A percentile compares a stretch with the other conserved stretches of the same genome.
These are phyloP conservation scores for Trichophaea hybrida DNA, from an alignment of 2,329 filamentous ascomycete genomes.

Conservation along the genomic window DNA sequence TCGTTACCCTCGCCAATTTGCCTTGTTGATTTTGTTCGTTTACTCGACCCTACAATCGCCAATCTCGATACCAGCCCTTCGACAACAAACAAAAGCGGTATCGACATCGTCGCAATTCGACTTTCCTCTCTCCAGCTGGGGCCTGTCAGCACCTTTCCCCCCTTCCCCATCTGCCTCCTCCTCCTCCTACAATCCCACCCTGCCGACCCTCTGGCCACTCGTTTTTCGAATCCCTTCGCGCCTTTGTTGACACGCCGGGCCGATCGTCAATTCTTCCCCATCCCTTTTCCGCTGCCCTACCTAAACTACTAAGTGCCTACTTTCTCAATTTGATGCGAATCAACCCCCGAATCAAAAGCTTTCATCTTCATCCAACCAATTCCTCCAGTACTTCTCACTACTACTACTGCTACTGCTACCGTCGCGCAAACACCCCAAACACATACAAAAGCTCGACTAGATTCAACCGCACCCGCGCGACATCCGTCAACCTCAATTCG, in stretches of 20 bases:
- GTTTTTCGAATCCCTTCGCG: background rate
- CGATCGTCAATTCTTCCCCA: constrained; percentile 2
- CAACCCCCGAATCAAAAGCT: background rate
- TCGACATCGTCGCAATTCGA: background rate
- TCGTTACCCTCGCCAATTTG: no score
- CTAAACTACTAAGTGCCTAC: background rate
- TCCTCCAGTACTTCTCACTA: background rate
- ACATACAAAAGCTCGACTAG: no score
- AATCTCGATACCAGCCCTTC: background rate
- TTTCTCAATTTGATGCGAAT: background rate
- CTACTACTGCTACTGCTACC: background rate
- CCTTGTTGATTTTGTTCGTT: no score
- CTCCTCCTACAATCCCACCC: background rate
- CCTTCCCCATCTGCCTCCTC: background rate
- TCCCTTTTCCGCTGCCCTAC: background rate
- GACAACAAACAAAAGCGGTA: background rate
- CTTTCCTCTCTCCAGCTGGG: background rate
- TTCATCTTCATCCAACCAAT: background rate
- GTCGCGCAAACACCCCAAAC: background rate
- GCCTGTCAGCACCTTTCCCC: background rate
- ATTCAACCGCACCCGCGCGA: background rate
- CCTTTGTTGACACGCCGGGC: constrained; percentile 3
- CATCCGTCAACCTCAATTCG: background rate
- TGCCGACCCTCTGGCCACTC: background rate
- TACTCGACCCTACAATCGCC: no score